Evolutionary conservation across 257 asterid species (phyloP), one percentile per base, ranked within the genome.

Genomic region (Solanum pennellii): DNA sequence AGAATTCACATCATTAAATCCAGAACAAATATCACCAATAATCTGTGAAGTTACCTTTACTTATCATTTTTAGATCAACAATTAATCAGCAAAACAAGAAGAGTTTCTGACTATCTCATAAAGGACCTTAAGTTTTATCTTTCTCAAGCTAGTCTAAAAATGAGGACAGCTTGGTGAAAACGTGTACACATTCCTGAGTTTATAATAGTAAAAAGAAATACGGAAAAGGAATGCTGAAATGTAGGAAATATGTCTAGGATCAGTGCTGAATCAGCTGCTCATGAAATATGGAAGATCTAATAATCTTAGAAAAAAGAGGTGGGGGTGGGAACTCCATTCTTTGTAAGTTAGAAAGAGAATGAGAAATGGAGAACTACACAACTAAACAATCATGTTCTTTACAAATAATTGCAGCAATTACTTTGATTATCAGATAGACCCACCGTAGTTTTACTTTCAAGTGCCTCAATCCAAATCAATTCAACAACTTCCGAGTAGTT

Each of bases 401-500:
- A 37, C 71, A 83, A 62, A 83, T 83, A 56, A 83, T 56, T 60
- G 49, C 76, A 83, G 49, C 35, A n/a, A 37, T 35, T 83, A 56
- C 59, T 33, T 60, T 83, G 75, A 65, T 35, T 52, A 79, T 65
- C 59, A 29, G 74, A 87, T 42, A 59, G 80, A 88, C 87, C 12
- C 69, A 83, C 87, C 87, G 27, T n/a, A 83, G 41, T n/a, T 31
- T 84, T 80, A 11, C 86, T 86, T 79, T 39, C 18, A 59, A 35
- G 49, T 88, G 85, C 76, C 52, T 72, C 79, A 56, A n/a, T 71
- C 42, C 83, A 72, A 27, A 86, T 59, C 62, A 84, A 86, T 15
- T 76, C 74, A 45, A 89, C 89, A 83, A 83, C 86, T 73, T 89
- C 88, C 15, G 84, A 72, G 79, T 89, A 87, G 52, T 75, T 69